Evolutionary conservation across 495 filamentous ascomycete species (phyloP).

Genomic region (Antarctomyces pellizariae): DNA sequence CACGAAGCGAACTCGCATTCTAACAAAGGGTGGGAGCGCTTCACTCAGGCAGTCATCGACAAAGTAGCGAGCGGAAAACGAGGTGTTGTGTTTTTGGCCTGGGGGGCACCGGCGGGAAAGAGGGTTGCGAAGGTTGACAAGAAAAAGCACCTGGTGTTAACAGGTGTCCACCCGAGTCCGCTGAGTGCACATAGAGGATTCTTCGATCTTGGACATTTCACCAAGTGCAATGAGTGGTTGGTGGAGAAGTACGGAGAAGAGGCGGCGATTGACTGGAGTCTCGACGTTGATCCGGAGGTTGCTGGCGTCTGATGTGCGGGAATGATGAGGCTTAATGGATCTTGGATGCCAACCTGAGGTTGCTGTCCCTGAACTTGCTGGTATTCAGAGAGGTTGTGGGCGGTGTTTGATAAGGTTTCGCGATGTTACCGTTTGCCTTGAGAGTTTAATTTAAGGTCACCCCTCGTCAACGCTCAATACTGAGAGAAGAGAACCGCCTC

Average conservation of each 20-base stretch:
- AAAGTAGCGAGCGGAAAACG: slow-evolving; percentile 48
- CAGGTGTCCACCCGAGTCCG: slow-evolving; percentile 79
- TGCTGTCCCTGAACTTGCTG: slow-evolving; percentile 1
- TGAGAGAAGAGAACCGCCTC: too few species aligned
- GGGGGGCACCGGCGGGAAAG: slow-evolving; percentile 63
- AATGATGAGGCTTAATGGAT: neutral
- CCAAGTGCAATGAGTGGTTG: slow-evolving; percentile 77
- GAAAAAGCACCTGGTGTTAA: slow-evolving; percentile 52
- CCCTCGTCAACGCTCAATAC: too few species aligned
- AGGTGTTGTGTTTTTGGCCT: slow-evolving; percentile 87
- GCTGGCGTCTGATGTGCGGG: slow-evolving; percentile 2
- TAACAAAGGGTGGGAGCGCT: slow-evolving; percentile 69
- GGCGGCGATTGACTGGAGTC: slow-evolving; percentile 68
- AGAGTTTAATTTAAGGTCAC: too few species aligned
- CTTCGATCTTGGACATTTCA: slow-evolving; percentile 74
- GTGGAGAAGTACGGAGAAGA: slow-evolving; percentile 48
- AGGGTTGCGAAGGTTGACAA: slow-evolving; percentile 45
- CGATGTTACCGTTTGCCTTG: too few species aligned
- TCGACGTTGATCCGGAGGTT: slow-evolving; percentile 17
- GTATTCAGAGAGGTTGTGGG: too few species aligned
- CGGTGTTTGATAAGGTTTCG: too few species aligned
- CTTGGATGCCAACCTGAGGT: neutral
- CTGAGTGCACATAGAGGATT: slow-evolving; percentile 61
- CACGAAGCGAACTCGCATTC: slow-evolving; percentile 68
- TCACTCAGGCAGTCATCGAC: slow-evolving; percentile 82